Evolutionary conservation across 768 basidiomycete species (phyloP), one percentile per base, ranked within the genome.

Genomic region (Boletus bicolor): DNA sequence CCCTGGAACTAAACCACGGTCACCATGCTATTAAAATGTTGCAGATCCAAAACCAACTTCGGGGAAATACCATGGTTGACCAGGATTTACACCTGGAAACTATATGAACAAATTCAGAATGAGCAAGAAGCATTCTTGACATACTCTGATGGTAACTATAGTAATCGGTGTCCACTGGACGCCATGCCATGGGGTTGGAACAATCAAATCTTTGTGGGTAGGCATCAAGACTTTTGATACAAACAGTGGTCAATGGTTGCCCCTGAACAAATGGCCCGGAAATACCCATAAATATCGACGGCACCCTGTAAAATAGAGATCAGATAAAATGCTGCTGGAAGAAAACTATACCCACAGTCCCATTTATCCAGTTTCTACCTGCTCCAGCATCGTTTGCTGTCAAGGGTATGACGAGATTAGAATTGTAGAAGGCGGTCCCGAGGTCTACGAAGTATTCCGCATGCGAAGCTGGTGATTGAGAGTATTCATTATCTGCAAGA

Each of bases 141-240:
- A 63, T 66, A 63, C 70, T 54, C 58, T 71, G 39, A 64, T 91
- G 91, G 59, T 90, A 92, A 15, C 72, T 65, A 51, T 85, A 78
- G 62, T 90, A 91, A 58, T 78, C 81, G 2, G 81, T 80, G 0
- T 75, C 74, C n/a, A 92, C 80, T 2, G 80, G 80, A 12, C 65
- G 79, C 91, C 91, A 93, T 0, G 57, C 65, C 2, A 75, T 73
- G 2, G 91, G 88, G 57, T 87, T 79, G 0, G 88, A 88, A 66
- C 91, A 93, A 63, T 93, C 90, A 62, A 90, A 92, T 0, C 79
- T 75, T 75, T 91, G 88, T 1, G 89, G 88, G 57, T 91, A 91
- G 0, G 82, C 79, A 63, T 91, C 90, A 55, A 85, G 64, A 15
- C 82, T 81, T 54, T 37, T 3, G 50, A 37, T 55, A 30, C n/a